Percentiles rank a stretch among this genome's conserved stretches.
These are phyloP conservation scores for Globisporangium mamillatum DNA, from an alignment of 352 stramenopile species.

Conservation along the genomic window DNA sequence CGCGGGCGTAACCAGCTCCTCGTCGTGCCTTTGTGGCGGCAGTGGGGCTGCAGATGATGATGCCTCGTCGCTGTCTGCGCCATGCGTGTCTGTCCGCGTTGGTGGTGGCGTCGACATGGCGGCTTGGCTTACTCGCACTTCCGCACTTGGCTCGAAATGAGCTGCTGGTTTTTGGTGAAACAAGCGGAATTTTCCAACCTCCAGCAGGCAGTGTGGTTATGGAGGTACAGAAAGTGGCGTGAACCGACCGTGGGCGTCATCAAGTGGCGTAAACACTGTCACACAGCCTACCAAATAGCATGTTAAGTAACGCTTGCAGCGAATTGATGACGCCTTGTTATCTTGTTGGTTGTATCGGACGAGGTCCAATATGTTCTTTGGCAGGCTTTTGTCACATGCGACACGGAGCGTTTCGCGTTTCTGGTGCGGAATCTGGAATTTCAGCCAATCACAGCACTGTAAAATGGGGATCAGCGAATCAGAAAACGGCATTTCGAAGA, in stretches of 20 bases:
- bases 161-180: background rate
- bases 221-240: constrained; percentile 2
- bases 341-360: background rate
- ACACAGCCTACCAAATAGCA: background rate
- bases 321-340: background rate
- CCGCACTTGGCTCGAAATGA: background rate
- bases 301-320: background rate
- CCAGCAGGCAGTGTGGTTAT: background rate
- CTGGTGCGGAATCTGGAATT: background rate
- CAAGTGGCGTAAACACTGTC: constrained; percentile 6
- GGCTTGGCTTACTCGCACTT: background rate
- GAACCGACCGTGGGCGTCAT: background rate
- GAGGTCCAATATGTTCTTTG: background rate
- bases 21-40: constrained; percentile 1
- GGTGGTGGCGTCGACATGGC: background rate
- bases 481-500: background rate
- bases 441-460: background rate
- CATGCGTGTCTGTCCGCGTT: background rate
- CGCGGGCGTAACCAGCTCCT: background rate
- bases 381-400: background rate
- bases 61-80: background rate
- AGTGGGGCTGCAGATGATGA: background rate
- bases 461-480: background rate
- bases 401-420: constrained; percentile 1
- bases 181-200: background rate